Conservation (phyloP, 176 grass and related monocot genomes). For the Hordeum marinum region DNA sequence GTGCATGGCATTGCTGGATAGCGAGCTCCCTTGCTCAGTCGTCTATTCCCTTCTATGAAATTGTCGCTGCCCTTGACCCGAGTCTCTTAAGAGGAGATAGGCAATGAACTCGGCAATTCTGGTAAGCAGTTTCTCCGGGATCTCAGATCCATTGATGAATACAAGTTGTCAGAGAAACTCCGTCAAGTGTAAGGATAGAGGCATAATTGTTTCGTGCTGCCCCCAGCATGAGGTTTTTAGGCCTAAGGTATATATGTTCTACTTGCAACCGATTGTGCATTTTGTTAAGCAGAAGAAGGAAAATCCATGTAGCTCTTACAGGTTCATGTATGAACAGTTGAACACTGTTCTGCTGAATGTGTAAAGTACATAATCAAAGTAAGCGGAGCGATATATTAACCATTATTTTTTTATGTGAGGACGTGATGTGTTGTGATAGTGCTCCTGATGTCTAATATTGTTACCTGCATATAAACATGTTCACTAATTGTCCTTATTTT, state of each 20-base stretch:
- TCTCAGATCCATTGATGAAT: background rate
- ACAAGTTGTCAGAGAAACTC: background rate
- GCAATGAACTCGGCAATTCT: background rate
- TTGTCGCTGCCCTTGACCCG: background rate
- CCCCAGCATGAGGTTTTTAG: background rate
- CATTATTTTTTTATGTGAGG: background rate
- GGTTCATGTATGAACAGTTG: background rate
- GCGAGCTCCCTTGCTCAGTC: background rate
- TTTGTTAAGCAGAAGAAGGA: background rate
- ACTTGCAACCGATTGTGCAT: no score
- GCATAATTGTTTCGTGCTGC: background rate
- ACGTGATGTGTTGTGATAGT: background rate
- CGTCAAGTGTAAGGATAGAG: background rate
- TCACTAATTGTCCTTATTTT: background rate
- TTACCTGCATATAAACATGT: background rate
- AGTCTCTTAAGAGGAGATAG: background rate
- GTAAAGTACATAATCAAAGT: background rate
- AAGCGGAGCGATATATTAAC: background rate
- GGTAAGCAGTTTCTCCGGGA: background rate
- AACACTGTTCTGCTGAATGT: background rate
- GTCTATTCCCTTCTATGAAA: background rate
- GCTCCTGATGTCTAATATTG: background rate
- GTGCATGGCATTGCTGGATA: background rate
- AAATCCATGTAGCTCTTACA: background rate
- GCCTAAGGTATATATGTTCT: background rate